A percentile compares a stretch with the other conserved stretches of the same genome.
These are phyloP conservation scores for Blastocladiella britannica DNA, from an alignment of 192 early-diverging fungal species.

Conservation along the genomic window DNA sequence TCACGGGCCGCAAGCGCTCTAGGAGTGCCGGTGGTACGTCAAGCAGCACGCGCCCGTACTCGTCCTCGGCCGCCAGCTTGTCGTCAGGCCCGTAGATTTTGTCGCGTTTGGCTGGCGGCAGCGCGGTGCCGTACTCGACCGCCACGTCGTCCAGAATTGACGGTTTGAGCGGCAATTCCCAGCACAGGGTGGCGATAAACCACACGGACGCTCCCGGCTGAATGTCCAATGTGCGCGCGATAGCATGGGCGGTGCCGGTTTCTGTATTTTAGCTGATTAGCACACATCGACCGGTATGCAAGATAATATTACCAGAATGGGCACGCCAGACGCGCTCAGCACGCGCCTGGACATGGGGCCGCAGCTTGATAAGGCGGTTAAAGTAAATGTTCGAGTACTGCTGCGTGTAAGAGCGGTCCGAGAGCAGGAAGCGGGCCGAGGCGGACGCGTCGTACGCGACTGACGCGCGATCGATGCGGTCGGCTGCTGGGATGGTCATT, in stretches of 20 bases:
- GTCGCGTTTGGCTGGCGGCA: constrained; percentile 29
- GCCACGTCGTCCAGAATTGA: constrained; percentile 76
- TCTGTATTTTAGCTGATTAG: too few species aligned
- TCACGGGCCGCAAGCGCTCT: constrained; percentile 33
- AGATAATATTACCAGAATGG: too few species aligned
- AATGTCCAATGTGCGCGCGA: constrained; percentile 53
- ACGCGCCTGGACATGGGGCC: constrained; percentile 28
- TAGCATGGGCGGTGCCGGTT: constrained; percentile 11
- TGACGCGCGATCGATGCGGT: too few species aligned
- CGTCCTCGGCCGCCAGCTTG: constrained; percentile 61
- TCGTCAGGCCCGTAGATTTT: constrained; percentile 42
- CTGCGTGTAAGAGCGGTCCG: constrained; percentile 41
- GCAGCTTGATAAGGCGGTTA: constrained; percentile 40
- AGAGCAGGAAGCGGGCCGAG: constrained; percentile 22
- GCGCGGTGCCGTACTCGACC: constrained; percentile 35
- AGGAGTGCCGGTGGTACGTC: constrained; percentile 39
- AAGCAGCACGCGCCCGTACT: constrained; percentile 69
- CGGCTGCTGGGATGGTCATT: too few species aligned
- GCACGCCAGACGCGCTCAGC: constrained; percentile 44
- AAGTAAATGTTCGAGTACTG: constrained; percentile 81
- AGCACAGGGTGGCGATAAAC: constrained; percentile 70
- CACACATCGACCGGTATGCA: too few species aligned
- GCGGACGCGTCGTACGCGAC: background rate
- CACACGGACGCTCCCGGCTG: constrained; percentile 36
- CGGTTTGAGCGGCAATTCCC: constrained; percentile 70